phyloP scores from a whole-genome alignment of 805 yeast species.

The Yarrowia keelungensis region DNA sequence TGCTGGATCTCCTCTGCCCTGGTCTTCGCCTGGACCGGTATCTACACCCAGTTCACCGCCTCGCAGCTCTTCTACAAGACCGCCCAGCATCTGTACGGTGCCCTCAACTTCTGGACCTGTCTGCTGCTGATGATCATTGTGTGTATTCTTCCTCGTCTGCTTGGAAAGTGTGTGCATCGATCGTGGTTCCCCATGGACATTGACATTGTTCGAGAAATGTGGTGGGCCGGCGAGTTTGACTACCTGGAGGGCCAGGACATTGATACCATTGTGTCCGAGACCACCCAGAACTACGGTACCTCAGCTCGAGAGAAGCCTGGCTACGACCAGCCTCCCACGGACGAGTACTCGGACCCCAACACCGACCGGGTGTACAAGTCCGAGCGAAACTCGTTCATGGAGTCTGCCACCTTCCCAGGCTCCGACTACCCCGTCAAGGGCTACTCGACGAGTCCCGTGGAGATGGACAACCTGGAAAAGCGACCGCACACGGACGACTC shows the following conservation, averaged over 20 bases:
- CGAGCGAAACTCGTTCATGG: conserved; percentile 20
- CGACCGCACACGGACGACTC: conserved; percentile 19
- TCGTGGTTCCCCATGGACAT: conserved; percentile 70
- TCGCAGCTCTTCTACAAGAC: conserved; percentile 69
- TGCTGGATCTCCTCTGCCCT: conserved; percentile 58
- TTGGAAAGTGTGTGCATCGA: conserved; percentile 58
- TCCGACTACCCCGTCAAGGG: conserved; percentile 31
- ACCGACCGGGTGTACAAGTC: conserved; percentile 31
- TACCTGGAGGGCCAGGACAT: conserved; percentile 29
- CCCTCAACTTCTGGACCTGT: conserved; percentile 69
- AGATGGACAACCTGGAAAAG: conserved; percentile 29
- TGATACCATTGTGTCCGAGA: conserved; percentile 23
- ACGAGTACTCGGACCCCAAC: conserved; percentile 24
- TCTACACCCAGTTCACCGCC: conserved; percentile 64
- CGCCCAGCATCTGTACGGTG: conserved; percentile 69
- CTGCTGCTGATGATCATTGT: conserved; percentile 61
- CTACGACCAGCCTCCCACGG: conserved; percentile 15
- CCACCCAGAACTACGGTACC: conserved; percentile 25
- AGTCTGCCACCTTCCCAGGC: conserved; percentile 18
- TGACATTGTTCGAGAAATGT: conserved; percentile 72
- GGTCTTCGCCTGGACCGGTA: conserved; percentile 80
- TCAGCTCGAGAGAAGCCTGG: conserved; percentile 9
- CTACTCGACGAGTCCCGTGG: conserved; percentile 27
- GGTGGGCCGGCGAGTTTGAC: conserved; percentile 58
- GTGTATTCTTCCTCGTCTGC: conserved; percentile 65